phyloP scores from a whole-genome alignment of 139 green algal species.

The Chlamydomonas sp. region DNA sequence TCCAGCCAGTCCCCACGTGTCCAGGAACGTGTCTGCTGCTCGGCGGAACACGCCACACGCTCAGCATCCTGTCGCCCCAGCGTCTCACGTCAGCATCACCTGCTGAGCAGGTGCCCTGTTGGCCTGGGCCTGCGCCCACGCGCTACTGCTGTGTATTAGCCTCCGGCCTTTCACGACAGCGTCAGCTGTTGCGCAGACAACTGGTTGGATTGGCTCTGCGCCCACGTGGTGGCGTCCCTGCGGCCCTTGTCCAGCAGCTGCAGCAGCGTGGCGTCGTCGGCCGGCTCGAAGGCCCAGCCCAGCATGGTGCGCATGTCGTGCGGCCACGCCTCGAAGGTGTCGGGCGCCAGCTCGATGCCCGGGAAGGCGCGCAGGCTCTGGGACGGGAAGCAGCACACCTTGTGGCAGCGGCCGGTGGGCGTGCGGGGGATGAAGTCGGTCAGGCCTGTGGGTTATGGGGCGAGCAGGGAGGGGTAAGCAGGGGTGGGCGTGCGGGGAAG shows the following conservation, averaged over 20 bases:
- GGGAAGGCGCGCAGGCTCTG: constrained; percentile 39
- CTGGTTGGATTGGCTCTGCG: too few species aligned
- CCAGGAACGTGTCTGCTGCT: neutral
- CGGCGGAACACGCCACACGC: neutral
- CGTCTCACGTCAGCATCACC: neutral
- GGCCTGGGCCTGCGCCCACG: constrained; percentile 26
- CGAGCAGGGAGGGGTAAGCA: too few species aligned
- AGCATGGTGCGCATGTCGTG: constrained; percentile 52
- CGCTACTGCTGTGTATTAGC: too few species aligned
- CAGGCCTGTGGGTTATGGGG: constrained; percentile 1
- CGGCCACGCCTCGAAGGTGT: constrained; percentile 41
- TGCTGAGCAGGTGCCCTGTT: neutral
- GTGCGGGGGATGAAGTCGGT: constrained; percentile 70
- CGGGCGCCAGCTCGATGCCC: constrained; percentile 36
- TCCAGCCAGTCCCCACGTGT: neutral
- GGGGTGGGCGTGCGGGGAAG: constrained; percentile 72
- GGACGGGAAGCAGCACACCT: constrained; percentile 75
- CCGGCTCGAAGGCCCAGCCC: constrained; percentile 54
- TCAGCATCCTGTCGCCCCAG: neutral
- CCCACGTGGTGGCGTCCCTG: constrained; percentile 42
- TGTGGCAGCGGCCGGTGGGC: constrained; percentile 50
- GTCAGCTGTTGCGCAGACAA: too few species aligned
- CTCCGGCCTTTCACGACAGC: too few species aligned
- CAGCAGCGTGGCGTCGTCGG: constrained; percentile 44
- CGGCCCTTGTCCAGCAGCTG: constrained; percentile 41